Base-by-base conservation (phyloP, 306 rosid genomes). In the Lagenaria siceraria region DNA sequence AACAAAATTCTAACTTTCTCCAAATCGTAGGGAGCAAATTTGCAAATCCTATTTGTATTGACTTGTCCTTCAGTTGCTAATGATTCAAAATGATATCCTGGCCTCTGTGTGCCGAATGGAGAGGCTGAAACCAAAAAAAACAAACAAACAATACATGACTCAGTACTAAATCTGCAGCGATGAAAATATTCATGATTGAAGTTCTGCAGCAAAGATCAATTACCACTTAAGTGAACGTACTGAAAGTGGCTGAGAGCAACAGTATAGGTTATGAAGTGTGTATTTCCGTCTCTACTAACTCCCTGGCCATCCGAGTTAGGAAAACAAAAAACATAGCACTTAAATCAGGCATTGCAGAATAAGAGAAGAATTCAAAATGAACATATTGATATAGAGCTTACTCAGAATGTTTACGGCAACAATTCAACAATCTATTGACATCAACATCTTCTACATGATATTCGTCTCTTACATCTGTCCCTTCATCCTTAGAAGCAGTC, bases 371-470 rank as follows among this genome's bases (percentile, higher is more conserved):
- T 71, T 71, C 14, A 17, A 7, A 48, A 71, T 22, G 24, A 58
- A 58, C 29, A 7, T 76, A n/a, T 56, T 21, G 22, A 54, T 4
- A 43, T 33, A 38, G 27, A 63, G 74, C 91, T 83, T 87, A 89
- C 85, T 81, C 76, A 19, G 81, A 78, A 79, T 90, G 87, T 85
- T 74, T 90, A 21, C 40, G 54, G 79, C 96, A 95, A 78, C 90
- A 89, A 80, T 81, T 82, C 85, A 95, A 74, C 88, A 90, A 84
- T 82, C 87, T 84, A 74, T 82, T 48, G 21, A 89, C 68, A 51
- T 81, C 83, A 11, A 75, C 75, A 76, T 84, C 82, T 60, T 80
- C 81, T 22, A 78, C 76, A 49, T 38, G 21, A 82, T 43, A 75
- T 61, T 79, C 81, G 17, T 64, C 86, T 29, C 49, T 65, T 68